Percentiles rank a stretch among this genome's conserved stretches.
Conservation (phyloP, 768 basidiomycete species). For the Clitopilus hobsonii region DNA sequence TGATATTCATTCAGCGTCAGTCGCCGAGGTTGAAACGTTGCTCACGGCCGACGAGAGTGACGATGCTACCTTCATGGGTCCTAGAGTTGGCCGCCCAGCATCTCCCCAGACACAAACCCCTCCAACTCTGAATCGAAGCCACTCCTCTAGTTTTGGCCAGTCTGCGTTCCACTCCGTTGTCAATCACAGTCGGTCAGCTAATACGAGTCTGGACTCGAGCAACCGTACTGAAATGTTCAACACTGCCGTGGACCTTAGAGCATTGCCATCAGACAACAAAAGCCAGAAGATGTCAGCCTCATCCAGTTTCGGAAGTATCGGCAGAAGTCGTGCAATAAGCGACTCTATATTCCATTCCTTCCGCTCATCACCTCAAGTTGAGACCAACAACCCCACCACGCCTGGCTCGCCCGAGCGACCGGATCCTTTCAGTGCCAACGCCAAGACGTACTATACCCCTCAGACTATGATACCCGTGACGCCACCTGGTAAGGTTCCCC, state of each 20-base stretch:
- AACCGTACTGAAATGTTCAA: conserved; percentile 5
- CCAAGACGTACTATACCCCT: conserved; percentile 74
- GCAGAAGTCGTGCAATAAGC: conserved; percentile 48
- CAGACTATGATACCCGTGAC: conserved; percentile 69
- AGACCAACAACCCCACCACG: conserved; percentile 58
- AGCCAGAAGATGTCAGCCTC: conserved; percentile 19
- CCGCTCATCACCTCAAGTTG: conserved; percentile 50
- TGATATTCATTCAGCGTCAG: conserved; percentile 30
- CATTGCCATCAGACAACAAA: conserved; percentile 19
- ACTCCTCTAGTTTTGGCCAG: conserved; percentile 68
- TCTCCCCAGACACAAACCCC: conserved; percentile 4
- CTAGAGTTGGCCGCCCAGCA: conserved; percentile 7
- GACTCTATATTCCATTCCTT: conserved; percentile 62
- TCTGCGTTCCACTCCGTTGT: conserved; percentile 54
- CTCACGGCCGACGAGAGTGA: neutral
- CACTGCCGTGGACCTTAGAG: conserved; percentile 27
- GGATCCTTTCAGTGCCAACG: conserved; percentile 71
- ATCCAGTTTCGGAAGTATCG: conserved; percentile 7
- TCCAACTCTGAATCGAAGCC: conserved; percentile 49
- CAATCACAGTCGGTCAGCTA: conserved; percentile 7
- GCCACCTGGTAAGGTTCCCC: conserved; percentile 36
- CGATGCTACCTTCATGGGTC: neutral
- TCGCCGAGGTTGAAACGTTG: neutral
- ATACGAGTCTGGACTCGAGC: conserved; percentile 7
- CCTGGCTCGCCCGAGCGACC: conserved; percentile 33